These are phyloP conservation scores for Dioscorea cayenensis DNA, from an alignment of 116 monocot genomes.

Conservation along the genomic window DNA sequence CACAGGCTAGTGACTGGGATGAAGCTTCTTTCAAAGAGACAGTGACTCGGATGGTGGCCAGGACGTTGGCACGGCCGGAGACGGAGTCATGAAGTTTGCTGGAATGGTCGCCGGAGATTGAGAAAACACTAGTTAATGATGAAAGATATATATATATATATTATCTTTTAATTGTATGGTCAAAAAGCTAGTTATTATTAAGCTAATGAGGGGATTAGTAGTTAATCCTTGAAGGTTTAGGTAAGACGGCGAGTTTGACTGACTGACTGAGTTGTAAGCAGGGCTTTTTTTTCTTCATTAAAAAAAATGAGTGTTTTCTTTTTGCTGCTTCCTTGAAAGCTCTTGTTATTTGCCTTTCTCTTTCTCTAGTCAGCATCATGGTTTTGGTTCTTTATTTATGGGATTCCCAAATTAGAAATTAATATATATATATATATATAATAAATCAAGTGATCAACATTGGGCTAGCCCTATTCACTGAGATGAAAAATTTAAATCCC, in stretches of 20 bases:
- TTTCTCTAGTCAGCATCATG: no score
- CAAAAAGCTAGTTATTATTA: no score
- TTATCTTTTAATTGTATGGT: no score
- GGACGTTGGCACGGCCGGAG: background rate
- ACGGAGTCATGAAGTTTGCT: background rate
- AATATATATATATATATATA: no score
- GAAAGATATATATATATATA: background rate
- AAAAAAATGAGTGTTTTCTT: background rate
- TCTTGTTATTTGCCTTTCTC: background rate
- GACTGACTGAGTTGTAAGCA: background rate
- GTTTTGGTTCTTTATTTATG: no score
- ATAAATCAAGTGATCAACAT: no score
- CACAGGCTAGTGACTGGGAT: conserved; percentile 29
- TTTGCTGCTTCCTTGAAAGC: background rate
- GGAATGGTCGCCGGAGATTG: background rate
- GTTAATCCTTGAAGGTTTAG: background rate
- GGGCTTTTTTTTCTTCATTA: background rate
- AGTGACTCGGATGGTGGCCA: conserved; percentile 14
- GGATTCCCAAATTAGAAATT: no score
- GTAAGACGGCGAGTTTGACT: conserved; percentile 2
- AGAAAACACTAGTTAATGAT: background rate
- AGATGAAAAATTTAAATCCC: no score
- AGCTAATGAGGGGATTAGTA: no score
- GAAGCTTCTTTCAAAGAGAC: conserved; percentile 36
- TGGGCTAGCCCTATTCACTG: no score